These are phyloP conservation scores for Leccinum uliginosum DNA, from an alignment of 768 basidiomycete species.

Conservation along the genomic window DNA sequence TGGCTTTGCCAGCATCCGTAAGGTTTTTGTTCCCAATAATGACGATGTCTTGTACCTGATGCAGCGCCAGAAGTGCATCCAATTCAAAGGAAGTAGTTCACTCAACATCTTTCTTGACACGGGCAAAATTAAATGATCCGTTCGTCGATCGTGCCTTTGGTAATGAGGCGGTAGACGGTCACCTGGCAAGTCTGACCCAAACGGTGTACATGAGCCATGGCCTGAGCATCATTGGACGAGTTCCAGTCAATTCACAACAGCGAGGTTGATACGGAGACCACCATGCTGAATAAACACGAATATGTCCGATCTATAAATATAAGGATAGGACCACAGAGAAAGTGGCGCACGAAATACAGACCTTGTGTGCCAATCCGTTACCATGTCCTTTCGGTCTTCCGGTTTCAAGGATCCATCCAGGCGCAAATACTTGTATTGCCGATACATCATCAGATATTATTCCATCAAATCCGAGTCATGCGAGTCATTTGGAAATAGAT, in stretches of 20 bases:
- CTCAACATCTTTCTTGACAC: constrained; percentile 95
- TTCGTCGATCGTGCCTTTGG: constrained; percentile 92
- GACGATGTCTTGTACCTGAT: constrained; percentile 96
- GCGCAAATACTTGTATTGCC: constrained; percentile 92
- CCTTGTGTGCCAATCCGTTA: constrained; percentile 98
- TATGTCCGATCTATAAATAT: constrained; percentile 61
- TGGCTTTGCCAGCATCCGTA: constrained; percentile 87
- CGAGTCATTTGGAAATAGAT: constrained; percentile 99
- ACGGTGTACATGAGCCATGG: constrained; percentile 97
- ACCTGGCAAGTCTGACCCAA: constrained; percentile 96
- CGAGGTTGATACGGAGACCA: constrained; percentile 95
- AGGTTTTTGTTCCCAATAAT: constrained; percentile 96
- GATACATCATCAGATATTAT: constrained; percentile 94
- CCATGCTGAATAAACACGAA: constrained; percentile 96
- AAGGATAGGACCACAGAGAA: neutral
- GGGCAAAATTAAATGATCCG: constrained; percentile 93
- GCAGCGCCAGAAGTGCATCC: neutral
- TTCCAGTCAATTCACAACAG: constrained; percentile 59
- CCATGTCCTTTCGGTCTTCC: constrained; percentile 97
- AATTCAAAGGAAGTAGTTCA: neutral
- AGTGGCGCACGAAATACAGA: constrained; percentile 30
- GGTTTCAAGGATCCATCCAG: constrained; percentile 92
- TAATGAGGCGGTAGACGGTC: constrained; percentile 92
- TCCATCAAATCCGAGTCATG: constrained; percentile 99
- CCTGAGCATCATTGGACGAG: constrained; percentile 95